Conservation (phyloP, 345 rosid genomes). For the Cardamine resedifolia region DNA sequence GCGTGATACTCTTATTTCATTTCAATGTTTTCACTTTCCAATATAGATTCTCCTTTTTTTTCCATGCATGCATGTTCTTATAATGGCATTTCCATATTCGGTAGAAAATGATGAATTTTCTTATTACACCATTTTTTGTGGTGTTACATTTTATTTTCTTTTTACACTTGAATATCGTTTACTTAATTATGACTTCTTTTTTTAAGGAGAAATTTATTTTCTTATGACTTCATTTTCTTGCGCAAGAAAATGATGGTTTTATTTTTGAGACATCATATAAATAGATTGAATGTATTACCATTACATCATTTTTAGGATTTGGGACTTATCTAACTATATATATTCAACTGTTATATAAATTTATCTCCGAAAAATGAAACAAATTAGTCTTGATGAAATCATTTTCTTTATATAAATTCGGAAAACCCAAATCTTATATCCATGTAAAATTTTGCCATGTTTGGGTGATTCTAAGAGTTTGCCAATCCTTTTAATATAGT, state of each 20-base stretch:
- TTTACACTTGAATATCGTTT: background rate
- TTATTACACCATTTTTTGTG: too few relatives aligned
- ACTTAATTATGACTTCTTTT: background rate
- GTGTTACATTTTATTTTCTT: too few relatives aligned
- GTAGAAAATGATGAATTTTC: background rate
- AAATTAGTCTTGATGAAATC: background rate
- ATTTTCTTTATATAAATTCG: background rate
- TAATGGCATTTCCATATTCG: background rate
- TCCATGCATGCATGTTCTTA: background rate
- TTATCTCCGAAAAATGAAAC: background rate
- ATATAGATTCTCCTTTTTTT: background rate
- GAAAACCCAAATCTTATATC: background rate
- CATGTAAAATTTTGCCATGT: background rate
- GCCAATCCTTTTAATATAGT: background rate
- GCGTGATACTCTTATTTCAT: conserved; percentile 20
- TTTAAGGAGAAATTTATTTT: background rate
- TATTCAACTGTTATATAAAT: background rate
- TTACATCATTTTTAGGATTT: background rate
- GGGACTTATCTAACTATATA: background rate
- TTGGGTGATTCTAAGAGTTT: background rate
- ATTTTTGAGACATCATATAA: background rate
- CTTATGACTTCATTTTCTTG: too few relatives aligned
- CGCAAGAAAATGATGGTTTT: background rate
- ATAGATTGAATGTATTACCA: background rate
- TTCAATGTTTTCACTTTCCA: background rate